Evolutionary conservation across 2,329 filamentous ascomycete genomes (phyloP).

Genomic region (Scorias spongiosa): DNA sequence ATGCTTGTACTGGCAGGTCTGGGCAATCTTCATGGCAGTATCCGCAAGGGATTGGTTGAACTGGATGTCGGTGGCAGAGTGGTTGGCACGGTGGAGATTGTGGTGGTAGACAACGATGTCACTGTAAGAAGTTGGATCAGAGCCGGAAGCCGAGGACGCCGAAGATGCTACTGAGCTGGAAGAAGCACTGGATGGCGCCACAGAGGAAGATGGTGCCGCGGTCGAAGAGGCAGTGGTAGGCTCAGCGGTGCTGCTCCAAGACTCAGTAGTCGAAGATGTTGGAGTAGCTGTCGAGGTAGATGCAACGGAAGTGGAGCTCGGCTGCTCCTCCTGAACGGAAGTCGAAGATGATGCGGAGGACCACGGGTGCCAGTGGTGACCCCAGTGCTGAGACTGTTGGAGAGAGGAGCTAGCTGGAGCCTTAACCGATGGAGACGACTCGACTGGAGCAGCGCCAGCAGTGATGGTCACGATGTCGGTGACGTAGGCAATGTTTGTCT

Average conservation of each 20-base stretch:
- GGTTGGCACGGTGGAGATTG: constrained; percentile 75
- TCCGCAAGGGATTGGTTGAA: constrained; percentile 52
- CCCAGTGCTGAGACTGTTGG: constrained; percentile 6
- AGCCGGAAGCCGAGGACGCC: neutral
- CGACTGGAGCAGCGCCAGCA: constrained; percentile 8
- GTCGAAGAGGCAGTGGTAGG: neutral
- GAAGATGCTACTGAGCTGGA: neutral
- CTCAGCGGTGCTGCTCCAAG: neutral
- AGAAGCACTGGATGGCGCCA: constrained; percentile 2
- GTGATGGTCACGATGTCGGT: constrained; percentile 22
- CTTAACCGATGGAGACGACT: constrained; percentile 5
- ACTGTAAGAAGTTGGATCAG: constrained; percentile 14
- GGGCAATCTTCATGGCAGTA: constrained; percentile 49
- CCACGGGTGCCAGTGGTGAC: constrained; percentile 6
- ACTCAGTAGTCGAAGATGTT: constrained; percentile 2
- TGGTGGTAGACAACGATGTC: constrained; percentile 51
- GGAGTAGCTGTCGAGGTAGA: constrained; percentile 1
- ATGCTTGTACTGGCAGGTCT: constrained; percentile 58
- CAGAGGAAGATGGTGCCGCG: constrained; percentile 2
- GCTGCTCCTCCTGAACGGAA: constrained; percentile 1
- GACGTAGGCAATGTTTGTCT: constrained; percentile 17
- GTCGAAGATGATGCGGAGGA: neutral
- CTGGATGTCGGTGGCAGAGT: constrained; percentile 48
- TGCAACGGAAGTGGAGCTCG: neutral
- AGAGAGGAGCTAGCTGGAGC: constrained; percentile 5